Conservation (phyloP, 2,329 filamentous ascomycete genomes). For the Sclerotinia glacialis region DNA sequence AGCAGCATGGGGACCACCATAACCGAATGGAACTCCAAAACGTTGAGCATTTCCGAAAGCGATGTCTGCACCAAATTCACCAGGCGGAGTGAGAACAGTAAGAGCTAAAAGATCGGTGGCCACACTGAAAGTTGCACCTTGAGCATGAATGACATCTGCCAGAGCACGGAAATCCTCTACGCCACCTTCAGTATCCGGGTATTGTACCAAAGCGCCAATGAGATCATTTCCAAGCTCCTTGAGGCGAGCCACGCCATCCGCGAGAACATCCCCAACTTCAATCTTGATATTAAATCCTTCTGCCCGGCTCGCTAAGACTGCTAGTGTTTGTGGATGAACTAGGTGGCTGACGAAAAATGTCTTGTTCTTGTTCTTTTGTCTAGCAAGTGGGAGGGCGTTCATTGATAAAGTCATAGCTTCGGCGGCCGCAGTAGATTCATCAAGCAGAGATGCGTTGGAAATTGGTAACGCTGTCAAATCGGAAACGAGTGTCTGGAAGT, state of each 20-base stretch:
- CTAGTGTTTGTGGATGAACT: conserved; percentile 81
- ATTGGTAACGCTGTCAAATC: conserved; percentile 86
- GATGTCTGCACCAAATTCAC: conserved; percentile 92
- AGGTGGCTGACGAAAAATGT: conserved; percentile 79
- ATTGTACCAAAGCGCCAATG: conserved; percentile 90
- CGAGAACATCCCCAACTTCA: conserved; percentile 67
- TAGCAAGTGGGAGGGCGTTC: conserved; percentile 67
- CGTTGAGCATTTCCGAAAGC: conserved; percentile 91
- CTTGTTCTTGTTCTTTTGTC: conserved; percentile 73
- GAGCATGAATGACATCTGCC: conserved; percentile 72
- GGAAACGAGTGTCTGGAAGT: conserved; percentile 90
- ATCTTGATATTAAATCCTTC: conserved; percentile 89
- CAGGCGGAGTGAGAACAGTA: conserved; percentile 82
- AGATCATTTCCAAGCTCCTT: conserved; percentile 75
- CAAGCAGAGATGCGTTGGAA: conserved; percentile 85
- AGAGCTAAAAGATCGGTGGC: conserved; percentile 87
- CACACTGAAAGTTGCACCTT: conserved; percentile 77
- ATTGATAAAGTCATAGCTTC: conserved; percentile 95
- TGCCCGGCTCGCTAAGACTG: conserved; percentile 79
- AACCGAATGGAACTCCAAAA: conserved; percentile 88
- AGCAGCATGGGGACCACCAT: conserved; percentile 90
- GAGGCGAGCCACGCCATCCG: conserved; percentile 61
- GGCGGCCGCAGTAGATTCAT: conserved; percentile 87
- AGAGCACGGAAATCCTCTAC: conserved; percentile 72
- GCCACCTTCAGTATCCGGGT: conserved; percentile 83